Percentiles rank a stretch among this genome's conserved stretches.
Conservation (phyloP, 2,329 filamentous ascomycete species). For the Penicillium sp. region DNA sequence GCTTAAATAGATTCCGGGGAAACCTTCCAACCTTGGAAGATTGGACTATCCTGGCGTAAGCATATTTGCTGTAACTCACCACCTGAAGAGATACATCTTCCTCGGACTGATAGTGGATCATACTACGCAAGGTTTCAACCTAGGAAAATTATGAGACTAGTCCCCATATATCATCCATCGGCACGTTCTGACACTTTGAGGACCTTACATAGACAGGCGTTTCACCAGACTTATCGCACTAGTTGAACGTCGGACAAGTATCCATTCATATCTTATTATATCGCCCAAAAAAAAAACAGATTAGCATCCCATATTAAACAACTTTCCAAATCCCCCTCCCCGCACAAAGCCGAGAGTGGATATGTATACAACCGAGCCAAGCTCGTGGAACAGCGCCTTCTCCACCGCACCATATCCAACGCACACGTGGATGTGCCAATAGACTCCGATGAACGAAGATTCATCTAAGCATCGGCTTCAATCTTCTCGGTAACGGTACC, state of each 20-base stretch:
- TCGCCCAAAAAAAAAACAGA: not conserved
- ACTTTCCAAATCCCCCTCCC: not conserved
- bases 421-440: not conserved
- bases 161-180: not conserved
- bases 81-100: too few relatives aligned
- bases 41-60: not conserved
- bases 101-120: too few relatives aligned
- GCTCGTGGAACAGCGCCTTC: not conserved
- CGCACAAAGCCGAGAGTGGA: not conserved
- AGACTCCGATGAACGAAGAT: not conserved
- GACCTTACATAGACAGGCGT: too few relatives aligned
- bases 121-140: too few relatives aligned
- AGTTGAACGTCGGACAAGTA: not conserved
- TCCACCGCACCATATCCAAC: not conserved
- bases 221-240: not conserved
- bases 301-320: not conserved
- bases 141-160: too few relatives aligned
- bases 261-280: not conserved
- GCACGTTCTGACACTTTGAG: not conserved
- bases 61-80: too few relatives aligned
- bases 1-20: too few relatives aligned
- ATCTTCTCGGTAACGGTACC: slow-evolving; percentile 49
- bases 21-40: not conserved
- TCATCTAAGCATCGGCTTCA: slow-evolving; percentile 19
- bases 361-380: not conserved